Conservation (phyloP, 2,329 filamentous ascomycete genomes). For the Trichoderma sp. region DNA sequence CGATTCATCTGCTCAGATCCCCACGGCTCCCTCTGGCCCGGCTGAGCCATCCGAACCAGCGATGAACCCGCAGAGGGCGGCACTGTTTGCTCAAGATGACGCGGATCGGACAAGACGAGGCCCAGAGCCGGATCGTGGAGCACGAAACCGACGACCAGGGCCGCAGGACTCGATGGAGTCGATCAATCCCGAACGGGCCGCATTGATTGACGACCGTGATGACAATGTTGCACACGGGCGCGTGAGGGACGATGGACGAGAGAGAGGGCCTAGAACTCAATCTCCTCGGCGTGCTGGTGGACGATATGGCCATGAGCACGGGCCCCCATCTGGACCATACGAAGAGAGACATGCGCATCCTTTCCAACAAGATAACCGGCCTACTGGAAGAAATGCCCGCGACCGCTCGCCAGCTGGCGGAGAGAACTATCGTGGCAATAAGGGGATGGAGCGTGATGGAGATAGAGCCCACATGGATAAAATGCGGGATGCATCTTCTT, state of each 20-base stretch:
- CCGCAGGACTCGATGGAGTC: slow-evolving; percentile 37
- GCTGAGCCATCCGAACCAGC: slow-evolving; percentile 44
- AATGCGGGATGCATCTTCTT: slow-evolving; percentile 38
- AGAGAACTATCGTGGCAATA: slow-evolving; percentile 36
- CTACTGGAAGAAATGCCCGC: slow-evolving; percentile 34
- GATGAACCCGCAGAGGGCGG: slow-evolving; percentile 58
- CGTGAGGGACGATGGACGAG: slow-evolving; percentile 48
- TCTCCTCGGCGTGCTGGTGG: slow-evolving; percentile 51
- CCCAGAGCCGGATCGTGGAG: slow-evolving; percentile 34
- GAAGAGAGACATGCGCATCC: slow-evolving; percentile 52
- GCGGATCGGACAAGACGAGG: slow-evolving; percentile 31
- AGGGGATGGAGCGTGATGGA: slow-evolving; percentile 43
- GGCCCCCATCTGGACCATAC: slow-evolving; percentile 39
- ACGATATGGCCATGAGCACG: slow-evolving; percentile 36
- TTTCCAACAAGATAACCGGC: slow-evolving; percentile 39
- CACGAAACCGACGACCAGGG: slow-evolving; percentile 32
- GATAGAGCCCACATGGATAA: slow-evolving; percentile 40
- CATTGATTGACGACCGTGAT: slow-evolving; percentile 44
- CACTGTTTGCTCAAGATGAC: slow-evolving; percentile 46
- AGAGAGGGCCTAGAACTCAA: slow-evolving; percentile 43
- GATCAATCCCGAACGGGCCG: slow-evolving; percentile 52
- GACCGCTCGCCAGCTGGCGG: slow-evolving; percentile 35
- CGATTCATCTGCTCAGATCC: slow-evolving; percentile 31
- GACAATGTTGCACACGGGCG: slow-evolving; percentile 38
- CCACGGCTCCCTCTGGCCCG: slow-evolving; percentile 31